A percentile compares a stretch with the other conserved stretches of the same genome.
Evolutionary conservation across 305 asterid genomes (phyloP).

Genomic region (Petunia hybrid): DNA sequence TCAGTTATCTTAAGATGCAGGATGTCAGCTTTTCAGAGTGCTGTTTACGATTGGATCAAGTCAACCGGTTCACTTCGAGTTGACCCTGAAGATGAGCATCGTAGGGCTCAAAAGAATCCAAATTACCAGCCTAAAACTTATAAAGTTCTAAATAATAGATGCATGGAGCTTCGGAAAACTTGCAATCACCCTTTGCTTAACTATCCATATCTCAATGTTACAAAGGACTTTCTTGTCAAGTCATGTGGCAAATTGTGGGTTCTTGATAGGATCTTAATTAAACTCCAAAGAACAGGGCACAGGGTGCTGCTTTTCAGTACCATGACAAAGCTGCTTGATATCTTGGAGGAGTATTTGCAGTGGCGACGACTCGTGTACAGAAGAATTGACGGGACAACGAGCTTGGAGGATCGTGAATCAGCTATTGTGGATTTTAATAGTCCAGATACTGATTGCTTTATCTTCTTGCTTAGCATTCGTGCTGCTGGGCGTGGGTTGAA

Average conservation of each 20-base stretch:
- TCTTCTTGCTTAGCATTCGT: conserved; percentile 98
- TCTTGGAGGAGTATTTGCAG: conserved; percentile 96
- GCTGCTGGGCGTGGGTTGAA: conserved; percentile 99
- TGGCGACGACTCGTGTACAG: conserved; percentile 97
- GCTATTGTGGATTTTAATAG: conserved; percentile 95
- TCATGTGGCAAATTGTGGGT: conserved; percentile 98
- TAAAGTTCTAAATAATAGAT: conserved; percentile 83
- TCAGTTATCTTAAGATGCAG: conserved; percentile 91
- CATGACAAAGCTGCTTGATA: conserved; percentile 98
- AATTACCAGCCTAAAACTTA: conserved; percentile 84
- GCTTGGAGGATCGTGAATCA: conserved; percentile 98
- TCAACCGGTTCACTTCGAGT: conserved; percentile 95
- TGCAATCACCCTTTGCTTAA: conserved; percentile 98
- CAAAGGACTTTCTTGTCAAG: conserved; percentile 95
- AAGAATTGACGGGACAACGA: conserved; percentile 96
- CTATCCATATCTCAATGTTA: conserved; percentile 90
- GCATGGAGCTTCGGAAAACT: conserved; percentile 98
- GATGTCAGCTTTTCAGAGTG: conserved; percentile 98
- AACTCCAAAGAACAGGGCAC: conserved; percentile 96
- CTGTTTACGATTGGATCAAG: conserved; percentile 97
- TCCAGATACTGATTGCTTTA: conserved; percentile 91
- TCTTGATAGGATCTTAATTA: conserved; percentile 87
- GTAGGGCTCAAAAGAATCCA: conserved; percentile 73
- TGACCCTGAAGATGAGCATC: conserved; percentile 97
- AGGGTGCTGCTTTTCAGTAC: conserved; percentile 96